Percentiles rank a stretch among this genome's conserved stretches.
Conservation (phyloP, 192 early-diverging fungal genomes). For the Phycomyces blakesleeanus region DNA sequence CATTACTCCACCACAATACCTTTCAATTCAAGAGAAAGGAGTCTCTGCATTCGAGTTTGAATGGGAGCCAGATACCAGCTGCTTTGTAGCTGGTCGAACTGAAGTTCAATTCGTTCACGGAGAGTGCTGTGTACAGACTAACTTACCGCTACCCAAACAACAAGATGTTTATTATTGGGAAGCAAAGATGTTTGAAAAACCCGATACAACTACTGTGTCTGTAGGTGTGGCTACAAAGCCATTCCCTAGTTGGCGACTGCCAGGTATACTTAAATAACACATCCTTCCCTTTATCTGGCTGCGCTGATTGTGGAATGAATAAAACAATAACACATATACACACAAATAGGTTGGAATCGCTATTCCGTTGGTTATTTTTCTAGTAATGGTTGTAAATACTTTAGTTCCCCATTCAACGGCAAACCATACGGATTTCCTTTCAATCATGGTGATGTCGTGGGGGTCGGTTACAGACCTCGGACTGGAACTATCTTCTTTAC, state of each 20-base stretch:
- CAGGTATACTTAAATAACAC: conserved; percentile 24
- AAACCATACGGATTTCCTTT: conserved; percentile 33
- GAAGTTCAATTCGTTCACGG: conserved; percentile 72
- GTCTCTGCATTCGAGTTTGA: conserved; percentile 83
- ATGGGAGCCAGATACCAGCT: conserved; percentile 55
- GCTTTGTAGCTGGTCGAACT: conserved; percentile 65
- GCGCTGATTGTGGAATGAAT: background rate
- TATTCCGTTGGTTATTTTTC: conserved; percentile 47
- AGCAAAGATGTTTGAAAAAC: conserved; percentile 40
- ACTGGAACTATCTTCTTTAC: conserved; percentile 52
- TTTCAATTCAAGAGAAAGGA: conserved; percentile 76
- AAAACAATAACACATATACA: no score
- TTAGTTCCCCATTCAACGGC: conserved; percentile 33
- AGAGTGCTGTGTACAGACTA: conserved; percentile 74
- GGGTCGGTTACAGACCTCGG: conserved; percentile 48
- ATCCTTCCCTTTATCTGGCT: background rate
- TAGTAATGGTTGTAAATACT: conserved; percentile 35
- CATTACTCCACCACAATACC: conserved; percentile 69
- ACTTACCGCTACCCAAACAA: conserved; percentile 73
- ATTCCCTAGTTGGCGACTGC: conserved; percentile 45
- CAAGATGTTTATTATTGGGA: conserved; percentile 85
- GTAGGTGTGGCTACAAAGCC: conserved; percentile 49
- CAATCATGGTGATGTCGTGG: conserved; percentile 47
- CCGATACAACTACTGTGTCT: conserved; percentile 39
- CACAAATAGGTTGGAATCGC: conserved; percentile 38